These are phyloP conservation scores for Mycosphaerelloides madeirae DNA, from an alignment of 2,329 filamentous ascomycete genomes.

Conservation along the genomic window DNA sequence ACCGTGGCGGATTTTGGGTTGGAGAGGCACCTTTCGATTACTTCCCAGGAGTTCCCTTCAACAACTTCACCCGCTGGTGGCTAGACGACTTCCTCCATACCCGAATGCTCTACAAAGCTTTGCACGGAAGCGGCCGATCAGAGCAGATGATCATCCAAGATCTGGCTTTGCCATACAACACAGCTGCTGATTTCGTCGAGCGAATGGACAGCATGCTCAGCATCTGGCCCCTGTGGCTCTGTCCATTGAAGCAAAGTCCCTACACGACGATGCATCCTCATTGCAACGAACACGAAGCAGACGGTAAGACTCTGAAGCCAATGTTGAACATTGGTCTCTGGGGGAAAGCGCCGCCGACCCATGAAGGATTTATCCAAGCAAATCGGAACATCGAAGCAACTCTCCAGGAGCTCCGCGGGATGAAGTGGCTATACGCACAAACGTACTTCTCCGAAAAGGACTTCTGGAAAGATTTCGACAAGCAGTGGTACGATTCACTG, in stretches of 20 bases:
- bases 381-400: conserved; percentile 60
- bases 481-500: conserved; percentile 54
- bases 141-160: conserved; percentile 63
- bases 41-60: conserved; percentile 59
- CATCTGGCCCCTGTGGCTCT: conserved; percentile 48
- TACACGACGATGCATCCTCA: conserved; percentile 32
- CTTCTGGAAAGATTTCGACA: conserved; percentile 63
- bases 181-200: conserved; percentile 41
- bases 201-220: conserved; percentile 37
- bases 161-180: conserved; percentile 46
- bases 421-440: conserved; percentile 68
- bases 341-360: conserved; percentile 46
- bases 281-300: conserved; percentile 19
- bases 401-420: conserved; percentile 56
- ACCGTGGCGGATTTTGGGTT: conserved; percentile 66
- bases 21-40: conserved; percentile 60
- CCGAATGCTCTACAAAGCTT: conserved; percentile 60
- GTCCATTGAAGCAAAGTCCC: conserved; percentile 37
- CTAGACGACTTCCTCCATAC: conserved; percentile 61
- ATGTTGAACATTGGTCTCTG: conserved; percentile 62
- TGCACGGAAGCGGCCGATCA: conserved; percentile 58
- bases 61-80: conserved; percentile 56
- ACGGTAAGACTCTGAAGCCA: conserved; percentile 19
- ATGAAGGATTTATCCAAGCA: conserved; percentile 46
- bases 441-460: conserved; percentile 64